A percentile compares a stretch with the other conserved stretches of the same genome.
These are phyloP conservation scores for Cynara cardunculus DNA, from an alignment of 129 eudicot genomes.

Conservation along the genomic window DNA sequence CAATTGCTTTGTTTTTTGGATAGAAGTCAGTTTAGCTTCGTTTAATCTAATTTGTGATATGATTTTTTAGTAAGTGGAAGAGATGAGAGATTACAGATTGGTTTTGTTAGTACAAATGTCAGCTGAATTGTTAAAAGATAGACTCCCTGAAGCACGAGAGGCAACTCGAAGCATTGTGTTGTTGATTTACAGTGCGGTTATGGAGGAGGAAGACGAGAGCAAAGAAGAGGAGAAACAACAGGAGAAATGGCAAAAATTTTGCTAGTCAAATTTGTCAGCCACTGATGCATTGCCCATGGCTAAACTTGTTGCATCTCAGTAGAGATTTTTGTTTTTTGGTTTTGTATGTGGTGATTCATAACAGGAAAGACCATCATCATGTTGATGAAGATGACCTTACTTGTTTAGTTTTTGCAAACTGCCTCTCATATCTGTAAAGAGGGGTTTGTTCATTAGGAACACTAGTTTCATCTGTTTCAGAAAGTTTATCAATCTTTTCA, in stretches of 20 bases:
- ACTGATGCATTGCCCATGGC: constrained; percentile 64
- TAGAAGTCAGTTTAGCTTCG: neutral
- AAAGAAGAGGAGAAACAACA: constrained; percentile 39
- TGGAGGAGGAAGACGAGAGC: constrained; percentile 40
- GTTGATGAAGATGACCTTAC: too few relatives aligned
- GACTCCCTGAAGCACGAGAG: constrained; percentile 97
- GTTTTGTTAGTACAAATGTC: constrained; percentile 49
- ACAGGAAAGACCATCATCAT: too few relatives aligned
- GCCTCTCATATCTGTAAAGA: too few relatives aligned
- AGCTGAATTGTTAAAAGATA: constrained; percentile 74
- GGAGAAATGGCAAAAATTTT: constrained; percentile 85
- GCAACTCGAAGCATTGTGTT: constrained; percentile 70
- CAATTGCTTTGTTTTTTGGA: too few relatives aligned
- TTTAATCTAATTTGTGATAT: neutral
- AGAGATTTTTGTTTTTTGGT: too few relatives aligned
- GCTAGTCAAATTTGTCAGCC: constrained; percentile 80
- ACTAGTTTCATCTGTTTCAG: neutral
- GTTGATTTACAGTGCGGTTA: constrained; percentile 35
- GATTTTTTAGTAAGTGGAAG: constrained; percentile 52
- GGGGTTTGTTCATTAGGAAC: too few relatives aligned
- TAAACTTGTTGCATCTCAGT: constrained; percentile 62
- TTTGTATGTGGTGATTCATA: too few relatives aligned
- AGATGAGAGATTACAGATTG: constrained; percentile 66
- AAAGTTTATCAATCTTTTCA: neutral
- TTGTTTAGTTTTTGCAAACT: too few relatives aligned